These are phyloP conservation scores for Dryadomyces sulphureus DNA, from an alignment of 2,329 filamentous ascomycete genomes.

Conservation along the genomic window DNA sequence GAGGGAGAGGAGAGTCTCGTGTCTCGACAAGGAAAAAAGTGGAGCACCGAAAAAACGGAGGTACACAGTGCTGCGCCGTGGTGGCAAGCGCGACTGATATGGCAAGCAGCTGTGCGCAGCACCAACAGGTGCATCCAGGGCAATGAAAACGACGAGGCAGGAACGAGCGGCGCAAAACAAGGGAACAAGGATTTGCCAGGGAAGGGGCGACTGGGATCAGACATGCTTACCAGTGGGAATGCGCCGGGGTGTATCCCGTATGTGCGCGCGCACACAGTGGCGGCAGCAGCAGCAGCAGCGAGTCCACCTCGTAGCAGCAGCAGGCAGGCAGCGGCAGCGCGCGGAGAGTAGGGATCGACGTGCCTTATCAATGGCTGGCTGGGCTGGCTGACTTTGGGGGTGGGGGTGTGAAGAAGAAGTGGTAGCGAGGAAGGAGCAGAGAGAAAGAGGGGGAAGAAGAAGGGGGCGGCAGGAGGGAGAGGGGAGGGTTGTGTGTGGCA, in stretches of 20 bases:
- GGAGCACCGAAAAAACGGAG: neutral
- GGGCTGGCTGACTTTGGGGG: neutral
- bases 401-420: neutral
- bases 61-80: no score
- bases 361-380: neutral
- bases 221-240: neutral
- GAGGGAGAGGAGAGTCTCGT: conserved; percentile 1
- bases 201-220: neutral
- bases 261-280: neutral
- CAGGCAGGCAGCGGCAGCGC: no score
- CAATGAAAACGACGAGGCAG: no score
- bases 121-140: neutral
- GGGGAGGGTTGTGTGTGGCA: neutral
- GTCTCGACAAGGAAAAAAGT: neutral
- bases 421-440: neutral
- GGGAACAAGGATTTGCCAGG: no score
- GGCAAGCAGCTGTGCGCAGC: neutral
- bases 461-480: neutral
- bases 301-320: no score
- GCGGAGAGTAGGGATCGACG: neutral
- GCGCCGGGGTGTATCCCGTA: no score
- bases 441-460: neutral
- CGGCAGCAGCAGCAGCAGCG: no score
- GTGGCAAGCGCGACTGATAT: neutral
- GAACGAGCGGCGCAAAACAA: no score